Percentiles rank a stretch among this genome's conserved stretches.
Conservation (phyloP, 345 rosid genomes). For the Kernera saxatilis region DNA sequence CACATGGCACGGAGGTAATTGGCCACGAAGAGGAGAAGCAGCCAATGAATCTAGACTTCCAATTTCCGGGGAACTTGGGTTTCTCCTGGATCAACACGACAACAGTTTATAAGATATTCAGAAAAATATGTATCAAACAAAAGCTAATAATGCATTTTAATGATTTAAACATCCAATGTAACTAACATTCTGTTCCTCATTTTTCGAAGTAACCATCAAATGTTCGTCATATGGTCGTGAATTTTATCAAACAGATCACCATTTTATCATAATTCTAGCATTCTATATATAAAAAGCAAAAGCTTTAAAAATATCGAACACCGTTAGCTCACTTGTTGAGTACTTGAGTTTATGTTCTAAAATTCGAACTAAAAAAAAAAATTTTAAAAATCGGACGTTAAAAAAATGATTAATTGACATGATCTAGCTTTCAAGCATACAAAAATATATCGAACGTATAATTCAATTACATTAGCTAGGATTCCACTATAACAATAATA, state of each 20-base stretch:
- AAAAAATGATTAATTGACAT: not conserved
- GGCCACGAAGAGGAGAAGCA: constrained; percentile 17
- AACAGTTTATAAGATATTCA: not conserved
- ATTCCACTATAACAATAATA: not conserved
- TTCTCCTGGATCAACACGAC: constrained; percentile 22
- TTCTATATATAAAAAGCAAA: not conserved
- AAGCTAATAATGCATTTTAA: not conserved
- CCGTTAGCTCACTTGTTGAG: not conserved
- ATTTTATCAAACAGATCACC: not conserved
- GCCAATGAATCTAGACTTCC: constrained; percentile 30
- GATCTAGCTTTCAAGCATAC: not conserved
- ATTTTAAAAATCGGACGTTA: not conserved
- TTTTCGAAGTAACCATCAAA: not conserved
- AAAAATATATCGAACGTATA: not conserved
- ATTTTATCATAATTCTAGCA: not conserved
- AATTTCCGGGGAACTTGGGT: constrained; percentile 19
- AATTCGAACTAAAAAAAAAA: not conserved
- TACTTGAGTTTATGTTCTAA: not conserved
- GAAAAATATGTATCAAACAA: not conserved
- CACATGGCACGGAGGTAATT: not conserved
- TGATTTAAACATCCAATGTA: not conserved
- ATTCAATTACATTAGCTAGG: not conserved
- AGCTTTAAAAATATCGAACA: not conserved
- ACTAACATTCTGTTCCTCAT: not conserved
- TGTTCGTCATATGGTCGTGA: not conserved